phyloP scores from a whole-genome alignment of 306 rosid species.

The Trifolium pratense region DNA sequence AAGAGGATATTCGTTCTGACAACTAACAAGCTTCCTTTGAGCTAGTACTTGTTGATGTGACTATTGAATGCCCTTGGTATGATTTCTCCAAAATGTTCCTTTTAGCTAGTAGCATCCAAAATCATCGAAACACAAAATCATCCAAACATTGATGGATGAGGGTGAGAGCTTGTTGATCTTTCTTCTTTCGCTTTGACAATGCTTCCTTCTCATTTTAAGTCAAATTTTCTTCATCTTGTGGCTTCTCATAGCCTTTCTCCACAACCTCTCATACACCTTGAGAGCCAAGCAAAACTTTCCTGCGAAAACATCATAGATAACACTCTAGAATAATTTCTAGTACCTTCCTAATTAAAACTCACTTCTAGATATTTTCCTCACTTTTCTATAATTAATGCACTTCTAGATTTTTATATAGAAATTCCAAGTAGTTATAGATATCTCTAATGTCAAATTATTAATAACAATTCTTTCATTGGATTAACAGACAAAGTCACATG shows the following conservation, averaged over 20 bases:
- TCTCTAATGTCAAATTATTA: too few relatives aligned
- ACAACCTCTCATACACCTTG: not conserved
- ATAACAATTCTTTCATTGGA: slow-evolving; percentile 1
- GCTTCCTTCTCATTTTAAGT: not conserved
- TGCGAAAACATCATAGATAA: not conserved
- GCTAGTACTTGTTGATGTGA: too few relatives aligned
- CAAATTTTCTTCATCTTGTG: not conserved
- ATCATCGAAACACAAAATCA: not conserved
- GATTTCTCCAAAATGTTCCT: not conserved
- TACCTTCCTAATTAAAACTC: not conserved
- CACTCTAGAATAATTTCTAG: not conserved
- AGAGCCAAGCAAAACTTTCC: not conserved
- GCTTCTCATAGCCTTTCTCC: not conserved
- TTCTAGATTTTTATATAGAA: not conserved
- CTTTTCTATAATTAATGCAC: too few relatives aligned
- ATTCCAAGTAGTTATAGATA: too few relatives aligned
- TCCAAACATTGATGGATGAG: not conserved
- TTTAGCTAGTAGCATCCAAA: not conserved
- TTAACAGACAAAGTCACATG: slow-evolving; percentile 73
- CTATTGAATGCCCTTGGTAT: not conserved
- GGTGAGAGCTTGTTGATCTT: not conserved
- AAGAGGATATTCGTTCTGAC: too few relatives aligned
- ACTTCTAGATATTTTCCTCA: not conserved
- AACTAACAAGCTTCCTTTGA: too few relatives aligned
- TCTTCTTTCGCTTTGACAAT: not conserved